These are phyloP conservation scores for Solanum paucissectum DNA, from an alignment of 257 asterid species.

Conservation along the genomic window DNA sequence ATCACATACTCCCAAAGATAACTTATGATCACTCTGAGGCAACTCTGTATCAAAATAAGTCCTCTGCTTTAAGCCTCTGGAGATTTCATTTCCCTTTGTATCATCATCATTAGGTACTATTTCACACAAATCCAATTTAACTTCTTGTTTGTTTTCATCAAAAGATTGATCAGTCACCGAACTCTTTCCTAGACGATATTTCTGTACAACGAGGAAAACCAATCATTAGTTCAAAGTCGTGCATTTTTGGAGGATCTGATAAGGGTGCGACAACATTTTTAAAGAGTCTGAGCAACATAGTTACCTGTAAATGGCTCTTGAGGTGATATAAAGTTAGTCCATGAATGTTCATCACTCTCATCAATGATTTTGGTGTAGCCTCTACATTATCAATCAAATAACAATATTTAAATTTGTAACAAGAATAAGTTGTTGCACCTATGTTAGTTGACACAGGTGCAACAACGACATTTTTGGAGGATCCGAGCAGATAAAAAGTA, in stretches of 20 bases:
- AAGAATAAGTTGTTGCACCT: not conserved
- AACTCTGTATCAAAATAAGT: conserved; percentile 23
- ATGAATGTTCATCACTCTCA: conserved; percentile 82
- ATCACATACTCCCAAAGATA: conserved; percentile 22
- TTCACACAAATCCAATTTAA: conserved; percentile 13
- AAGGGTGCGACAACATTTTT: not conserved
- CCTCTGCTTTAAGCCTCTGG: not conserved
- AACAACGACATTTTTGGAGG: not conserved
- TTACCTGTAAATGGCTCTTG: conserved; percentile 92
- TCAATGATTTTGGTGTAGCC: conserved; percentile 93
- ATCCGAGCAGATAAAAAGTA: not conserved
- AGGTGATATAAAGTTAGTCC: conserved; percentile 92
- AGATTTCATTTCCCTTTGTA: not conserved
- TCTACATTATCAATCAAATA: conserved; percentile 37
- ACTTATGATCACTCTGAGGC: conserved; percentile 19
- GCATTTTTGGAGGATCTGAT: not conserved
- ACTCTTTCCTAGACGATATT: conserved; percentile 69
- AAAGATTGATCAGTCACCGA: conserved; percentile 32
- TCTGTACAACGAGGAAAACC: conserved; percentile 37
- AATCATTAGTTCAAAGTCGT: not conserved
- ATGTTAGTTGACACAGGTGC: not conserved
- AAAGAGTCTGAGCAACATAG: not conserved
- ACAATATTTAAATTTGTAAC: not conserved
- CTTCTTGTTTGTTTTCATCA: conserved; percentile 38
- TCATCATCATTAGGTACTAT: not conserved